Base-by-base conservation (phyloP, 2,329 filamentous ascomycete species). In the Hypoxylon sp. region DNA sequence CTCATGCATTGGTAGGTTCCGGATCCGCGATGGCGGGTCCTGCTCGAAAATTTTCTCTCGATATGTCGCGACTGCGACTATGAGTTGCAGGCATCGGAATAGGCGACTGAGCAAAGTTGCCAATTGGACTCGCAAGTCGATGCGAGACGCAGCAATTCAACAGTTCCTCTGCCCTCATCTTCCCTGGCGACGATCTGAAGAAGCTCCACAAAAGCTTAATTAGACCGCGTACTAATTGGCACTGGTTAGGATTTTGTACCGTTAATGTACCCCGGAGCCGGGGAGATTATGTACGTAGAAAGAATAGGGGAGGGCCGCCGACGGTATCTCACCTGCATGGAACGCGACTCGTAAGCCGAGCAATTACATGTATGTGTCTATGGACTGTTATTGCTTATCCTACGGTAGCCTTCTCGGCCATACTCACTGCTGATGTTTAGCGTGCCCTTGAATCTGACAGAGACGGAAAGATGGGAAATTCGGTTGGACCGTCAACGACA, bases 171-270 rank as follows among this genome's bases (percentile, higher is more conserved):
- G 32, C 57, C 66, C 47, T 51, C 54, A 29, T 46, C 54, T 57
- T 61, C 51, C 68, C 65, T 67, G 52, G 61, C 65, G 63, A 68
- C 56, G 69, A 72, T 72, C 68, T 52, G 65, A 69, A 52, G 52
- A 56, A 68, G 72, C 70, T 75, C 74, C 73, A 76, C 73, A 76
- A 76, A 75, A 75, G 73, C 74, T 76, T 76, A 75, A 74, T 74
- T 75, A 62, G 67, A 75, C 74, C 53, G 67, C 71, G 70, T 62
- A 70, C 67, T 70, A 72, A 73, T 66, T 64, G 56, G 58, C 53
- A 53, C 42, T 42, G 47, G 48, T 55, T 52, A 44, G 48, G 46
- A 4, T 21, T 31, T 56, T 56, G 54, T 56, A 56, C 52, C 52
- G 39, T 44, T 31, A 35, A 57, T 53, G 48, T 63, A 46, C 29